These are phyloP conservation scores for Trichoderma asperelloides DNA, from an alignment of 495 filamentous ascomycete species.

Conservation along the genomic window DNA sequence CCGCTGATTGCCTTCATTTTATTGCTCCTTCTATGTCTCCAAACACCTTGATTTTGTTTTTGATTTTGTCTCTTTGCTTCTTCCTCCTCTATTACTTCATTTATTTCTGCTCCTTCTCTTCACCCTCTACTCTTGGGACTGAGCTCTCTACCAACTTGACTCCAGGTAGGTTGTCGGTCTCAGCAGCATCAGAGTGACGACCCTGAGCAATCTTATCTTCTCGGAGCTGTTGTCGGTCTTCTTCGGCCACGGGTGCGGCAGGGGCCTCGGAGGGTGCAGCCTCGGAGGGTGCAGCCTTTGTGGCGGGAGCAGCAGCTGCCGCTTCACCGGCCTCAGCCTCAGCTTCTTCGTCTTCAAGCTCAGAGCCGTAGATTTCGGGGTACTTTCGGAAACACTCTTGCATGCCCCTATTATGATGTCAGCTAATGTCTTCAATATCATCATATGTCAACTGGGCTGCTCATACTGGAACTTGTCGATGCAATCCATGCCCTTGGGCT, in stretches of 20 bases:
- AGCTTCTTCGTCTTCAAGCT: constrained; percentile 75
- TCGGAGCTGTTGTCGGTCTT: constrained; percentile 1
- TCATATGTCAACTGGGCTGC: neutral
- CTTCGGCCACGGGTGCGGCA: neutral
- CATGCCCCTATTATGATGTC: constrained; percentile 57
- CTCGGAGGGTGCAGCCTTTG: neutral
- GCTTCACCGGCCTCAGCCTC: constrained; percentile 27
- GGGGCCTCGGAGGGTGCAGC: neutral
- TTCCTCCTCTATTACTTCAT: neutral
- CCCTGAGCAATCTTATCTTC: neutral
- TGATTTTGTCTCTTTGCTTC: neutral
- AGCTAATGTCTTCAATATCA: constrained; percentile 14
- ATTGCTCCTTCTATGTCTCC: neutral
- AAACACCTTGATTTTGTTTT: neutral
- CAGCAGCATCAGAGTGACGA: neutral
- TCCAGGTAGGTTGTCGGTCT: neutral
- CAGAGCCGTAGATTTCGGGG: constrained; percentile 86
- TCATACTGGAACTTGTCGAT: constrained; percentile 95
- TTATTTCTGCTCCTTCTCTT: neutral
- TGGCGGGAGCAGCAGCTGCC: neutral
- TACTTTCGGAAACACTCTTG: constrained; percentile 91
- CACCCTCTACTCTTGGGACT: neutral
- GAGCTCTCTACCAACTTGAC: neutral
- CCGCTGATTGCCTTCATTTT: neutral
- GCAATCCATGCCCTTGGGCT: constrained; percentile 98